Evolutionary conservation across 164 flowering plant genomes (phyloP).

Genomic region (Stephania yunnanensis): DNA sequence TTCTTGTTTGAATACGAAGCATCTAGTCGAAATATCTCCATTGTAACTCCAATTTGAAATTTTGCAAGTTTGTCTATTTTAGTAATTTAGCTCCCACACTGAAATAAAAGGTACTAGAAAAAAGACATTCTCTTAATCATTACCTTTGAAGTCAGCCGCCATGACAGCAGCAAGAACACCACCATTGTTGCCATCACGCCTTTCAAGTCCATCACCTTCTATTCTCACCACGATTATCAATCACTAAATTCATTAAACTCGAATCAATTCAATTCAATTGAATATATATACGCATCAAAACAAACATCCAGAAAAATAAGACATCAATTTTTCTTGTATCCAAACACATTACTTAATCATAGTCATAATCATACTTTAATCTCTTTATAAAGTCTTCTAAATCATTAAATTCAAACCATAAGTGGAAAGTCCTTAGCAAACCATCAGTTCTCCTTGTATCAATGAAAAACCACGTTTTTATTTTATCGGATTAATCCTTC

Average conservation of each 20-base stretch:
- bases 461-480: too few relatives aligned
- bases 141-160: conserved; percentile 97
- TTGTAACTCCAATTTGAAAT: conserved; percentile 64
- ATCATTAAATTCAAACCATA: too few relatives aligned
- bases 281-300: too few relatives aligned
- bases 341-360: too few relatives aligned
- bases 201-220: conserved; percentile 81
- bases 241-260: neutral
- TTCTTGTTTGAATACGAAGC: conserved; percentile 78
- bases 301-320: too few relatives aligned
- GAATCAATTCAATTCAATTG: too few relatives aligned
- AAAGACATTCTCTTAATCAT: neutral
- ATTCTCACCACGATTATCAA: conserved; percentile 12
- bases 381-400: too few relatives aligned
- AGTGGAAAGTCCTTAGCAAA: too few relatives aligned
- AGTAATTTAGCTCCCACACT: neutral
- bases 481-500: too few relatives aligned
- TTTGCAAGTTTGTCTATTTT: conserved; percentile 73
- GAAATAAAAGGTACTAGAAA: neutral
- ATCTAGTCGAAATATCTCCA: conserved; percentile 42
- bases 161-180: conserved; percentile 77
- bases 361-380: too few relatives aligned
- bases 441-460: too few relatives aligned
- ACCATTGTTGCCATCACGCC: conserved; percentile 59
- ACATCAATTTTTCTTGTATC: too few relatives aligned